Conservation (phyloP, 768 basidiomycete species). For the Suillus weaverae region DNA sequence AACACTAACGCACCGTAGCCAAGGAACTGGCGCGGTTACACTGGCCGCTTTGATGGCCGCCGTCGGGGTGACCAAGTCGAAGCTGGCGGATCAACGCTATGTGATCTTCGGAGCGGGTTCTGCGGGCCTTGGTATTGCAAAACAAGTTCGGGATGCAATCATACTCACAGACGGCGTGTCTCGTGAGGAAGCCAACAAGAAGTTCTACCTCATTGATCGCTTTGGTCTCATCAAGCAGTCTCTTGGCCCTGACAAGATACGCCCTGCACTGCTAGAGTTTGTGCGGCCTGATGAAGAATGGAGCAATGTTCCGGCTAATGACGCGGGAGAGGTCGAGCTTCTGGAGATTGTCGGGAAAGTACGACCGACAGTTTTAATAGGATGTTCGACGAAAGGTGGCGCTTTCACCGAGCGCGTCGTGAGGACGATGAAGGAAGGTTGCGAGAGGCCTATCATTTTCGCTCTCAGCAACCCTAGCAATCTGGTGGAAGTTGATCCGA, state of each 20-base stretch:
- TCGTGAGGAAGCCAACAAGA: slow-evolving; percentile 55
- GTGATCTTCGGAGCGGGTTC: slow-evolving; percentile 81
- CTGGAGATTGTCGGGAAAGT: slow-evolving; percentile 70
- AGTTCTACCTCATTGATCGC: slow-evolving; percentile 75
- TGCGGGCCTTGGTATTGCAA: slow-evolving; percentile 79
- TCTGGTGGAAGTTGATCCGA: slow-evolving; percentile 73
- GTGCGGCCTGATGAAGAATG: slow-evolving; percentile 59
- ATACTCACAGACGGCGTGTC: slow-evolving; percentile 52
- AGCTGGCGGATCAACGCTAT: slow-evolving; percentile 72
- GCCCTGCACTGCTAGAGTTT: slow-evolving; percentile 52
- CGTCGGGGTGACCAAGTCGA: slow-evolving; percentile 60
- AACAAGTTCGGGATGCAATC: slow-evolving; percentile 77
- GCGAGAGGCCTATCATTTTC: slow-evolving; percentile 78
- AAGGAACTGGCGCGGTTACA: slow-evolving; percentile 77
- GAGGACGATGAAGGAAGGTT: slow-evolving; percentile 63
- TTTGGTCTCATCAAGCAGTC: slow-evolving; percentile 60
- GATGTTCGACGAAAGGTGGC: slow-evolving; percentile 75
- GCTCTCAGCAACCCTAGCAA: slow-evolving; percentile 81
- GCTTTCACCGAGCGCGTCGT: slow-evolving; percentile 78
- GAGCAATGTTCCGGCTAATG: slow-evolving; percentile 38
- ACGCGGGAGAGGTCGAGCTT: slow-evolving; percentile 48
- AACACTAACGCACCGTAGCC: slow-evolving; percentile 37
- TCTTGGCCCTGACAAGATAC: slow-evolving; percentile 44
- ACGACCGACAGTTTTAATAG: slow-evolving; percentile 82
- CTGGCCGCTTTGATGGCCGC: slow-evolving; percentile 70